These are phyloP conservation scores for Boechera retrofracta DNA, from an alignment of 345 rosid species.

Conservation along the genomic window DNA sequence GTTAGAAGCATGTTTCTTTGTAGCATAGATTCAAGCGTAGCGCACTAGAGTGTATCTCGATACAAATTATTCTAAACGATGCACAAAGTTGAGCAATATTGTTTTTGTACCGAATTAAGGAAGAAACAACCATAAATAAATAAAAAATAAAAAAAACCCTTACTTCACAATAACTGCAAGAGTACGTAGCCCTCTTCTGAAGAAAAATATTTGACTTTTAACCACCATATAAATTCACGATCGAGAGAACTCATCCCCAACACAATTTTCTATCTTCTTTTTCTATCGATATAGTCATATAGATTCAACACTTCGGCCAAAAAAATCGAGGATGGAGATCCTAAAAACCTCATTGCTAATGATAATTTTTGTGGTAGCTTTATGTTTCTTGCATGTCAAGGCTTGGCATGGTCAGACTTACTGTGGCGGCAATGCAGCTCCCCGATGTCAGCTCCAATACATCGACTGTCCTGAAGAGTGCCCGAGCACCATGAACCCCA, in stretches of 20 bases:
- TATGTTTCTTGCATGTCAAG: slow-evolving; percentile 22
- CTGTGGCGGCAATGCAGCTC: slow-evolving; percentile 16
- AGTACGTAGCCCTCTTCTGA: not conserved
- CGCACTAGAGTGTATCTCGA: not conserved
- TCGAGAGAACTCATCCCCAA: slow-evolving; percentile 11
- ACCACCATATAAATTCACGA: not conserved
- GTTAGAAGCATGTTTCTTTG: too few species aligned
- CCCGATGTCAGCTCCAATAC: slow-evolving; percentile 32
- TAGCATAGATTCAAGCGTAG: too few species aligned
- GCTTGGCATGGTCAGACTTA: slow-evolving; percentile 34
- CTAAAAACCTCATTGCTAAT: not conserved
- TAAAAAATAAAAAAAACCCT: not conserved
- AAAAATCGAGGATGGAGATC: slow-evolving; percentile 5
- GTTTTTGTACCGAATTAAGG: not conserved
- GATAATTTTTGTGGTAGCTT: not conserved
- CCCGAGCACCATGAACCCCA: slow-evolving; percentile 7
- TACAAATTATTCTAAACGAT: not conserved
- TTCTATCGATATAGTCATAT: not conserved
- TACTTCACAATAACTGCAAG: slow-evolving; percentile 4
- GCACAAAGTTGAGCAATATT: not conserved
- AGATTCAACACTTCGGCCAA: not conserved
- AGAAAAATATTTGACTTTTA: slow-evolving; percentile 21
- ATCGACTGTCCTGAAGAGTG: slow-evolving; percentile 45
- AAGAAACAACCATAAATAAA: not conserved
- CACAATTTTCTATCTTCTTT: not conserved